Base-by-base conservation (phyloP, 352 stramenopile genomes). In the Phytophthora rubi region DNA sequence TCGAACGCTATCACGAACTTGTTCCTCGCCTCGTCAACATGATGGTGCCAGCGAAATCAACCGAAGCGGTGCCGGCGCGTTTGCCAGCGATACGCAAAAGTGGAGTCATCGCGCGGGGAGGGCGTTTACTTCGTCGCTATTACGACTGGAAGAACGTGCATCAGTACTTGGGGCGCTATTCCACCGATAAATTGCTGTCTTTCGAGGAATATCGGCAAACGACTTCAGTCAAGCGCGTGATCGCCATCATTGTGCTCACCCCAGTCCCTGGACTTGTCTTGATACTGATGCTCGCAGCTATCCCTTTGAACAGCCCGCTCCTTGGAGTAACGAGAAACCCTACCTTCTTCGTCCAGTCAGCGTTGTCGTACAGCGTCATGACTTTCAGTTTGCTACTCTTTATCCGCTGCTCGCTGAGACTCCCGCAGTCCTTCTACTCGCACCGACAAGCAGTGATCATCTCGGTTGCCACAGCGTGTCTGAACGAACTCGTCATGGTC, bases 91-190 rank as follows among this genome's bases (percentile, higher is more conserved):
- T 44, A n/a, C n/a, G 7, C 9, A 60, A 60, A 51, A 47, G 32
- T 45, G 32, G 33, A 13, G 15, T 47, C 15, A 49, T 26, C 15
- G 18, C 9, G 53, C 18, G 32, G 10, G 42, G 21, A 42, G 32
- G n/a, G 21, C 44, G 44, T 7, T 16, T 63, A 6, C n/a, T 63
- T n/a, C 39, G n/a, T 12, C 57, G 57, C 4, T 63, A 54, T 30
- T 59, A 80, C 48, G 51, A 72, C 5, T 70, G 71, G 70, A 73
- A 75, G 53, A 73, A 59, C 47, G 53, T 73, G 23, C 71, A 79
- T 51, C 68, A 70, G 49, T 76, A 73, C 23, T 52, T 79, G n/a
- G 71, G 67, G 5, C 68, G 71, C 7, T 79, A 76, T 30, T 73
- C 67, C 7, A 56, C 74, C 12, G 67, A 79, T 10, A 79, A 79